phyloP scores from a whole-genome alignment of 164 flowering plant genomes.

The Liquidambar formosana region DNA sequence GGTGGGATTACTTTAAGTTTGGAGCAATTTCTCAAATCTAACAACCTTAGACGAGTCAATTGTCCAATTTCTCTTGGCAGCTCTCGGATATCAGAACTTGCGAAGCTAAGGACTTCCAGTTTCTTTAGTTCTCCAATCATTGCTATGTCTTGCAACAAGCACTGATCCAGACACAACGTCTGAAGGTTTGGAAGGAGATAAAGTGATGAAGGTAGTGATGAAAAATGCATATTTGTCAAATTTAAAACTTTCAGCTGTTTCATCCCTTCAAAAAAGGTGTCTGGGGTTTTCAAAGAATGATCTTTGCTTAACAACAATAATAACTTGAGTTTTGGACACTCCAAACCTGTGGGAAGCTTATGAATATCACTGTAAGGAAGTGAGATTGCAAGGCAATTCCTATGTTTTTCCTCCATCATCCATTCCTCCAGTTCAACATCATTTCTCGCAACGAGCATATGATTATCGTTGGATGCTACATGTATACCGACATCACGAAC shows the following conservation, averaged over 20 bases:
- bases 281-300: background rate
- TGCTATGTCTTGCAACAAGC: background rate
- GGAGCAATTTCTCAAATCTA: background rate
- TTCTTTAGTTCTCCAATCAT: background rate
- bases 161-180: background rate
- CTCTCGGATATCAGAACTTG: background rate
- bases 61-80: background rate
- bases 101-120: background rate
- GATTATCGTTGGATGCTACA: background rate
- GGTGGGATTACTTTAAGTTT: background rate
- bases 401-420: background rate
- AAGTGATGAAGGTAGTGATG: background rate
- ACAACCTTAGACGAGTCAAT: background rate
- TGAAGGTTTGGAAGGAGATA: background rate
- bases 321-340: background rate
- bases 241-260: background rate
- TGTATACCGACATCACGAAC: background rate
- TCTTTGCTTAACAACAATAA: no score
- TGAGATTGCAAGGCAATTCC: no score
- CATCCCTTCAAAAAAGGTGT: background rate
- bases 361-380: background rate
- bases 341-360: background rate
- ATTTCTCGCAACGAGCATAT: background rate
- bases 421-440: background rate
- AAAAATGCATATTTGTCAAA: background rate